These are phyloP conservation scores for Xylariales sp. DNA, from an alignment of 2,329 filamentous ascomycete genomes.

Conservation along the genomic window DNA sequence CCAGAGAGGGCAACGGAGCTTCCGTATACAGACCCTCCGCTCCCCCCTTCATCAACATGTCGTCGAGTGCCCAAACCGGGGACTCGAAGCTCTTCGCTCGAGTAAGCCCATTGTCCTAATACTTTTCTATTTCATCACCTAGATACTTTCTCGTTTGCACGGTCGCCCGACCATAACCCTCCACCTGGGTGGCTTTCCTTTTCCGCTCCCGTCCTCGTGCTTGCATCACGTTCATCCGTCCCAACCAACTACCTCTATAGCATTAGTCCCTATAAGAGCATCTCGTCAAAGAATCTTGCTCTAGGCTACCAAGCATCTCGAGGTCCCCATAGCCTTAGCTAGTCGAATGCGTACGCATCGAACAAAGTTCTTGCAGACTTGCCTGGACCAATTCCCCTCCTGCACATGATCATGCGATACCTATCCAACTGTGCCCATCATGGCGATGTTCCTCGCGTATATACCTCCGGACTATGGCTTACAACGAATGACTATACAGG, in stretches of 20 bases:
- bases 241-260: not conserved
- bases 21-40: conserved; percentile 37
- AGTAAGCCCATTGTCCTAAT: conserved; percentile 66
- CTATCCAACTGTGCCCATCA: conserved; percentile 35
- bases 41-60: conserved; percentile 58
- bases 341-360: conserved; percentile 18
- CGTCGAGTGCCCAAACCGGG: conserved; percentile 73
- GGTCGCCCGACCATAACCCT: conserved; percentile 24
- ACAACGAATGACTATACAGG: conserved; percentile 76
- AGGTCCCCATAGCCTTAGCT: not conserved
- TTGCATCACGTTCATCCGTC: conserved; percentile 5
- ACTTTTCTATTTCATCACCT: not conserved
- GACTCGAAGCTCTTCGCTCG: conserved; percentile 99
- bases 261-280: conserved; percentile 9
- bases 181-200: not conserved
- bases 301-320: conserved; percentile 17
- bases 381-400: conserved; percentile 27
- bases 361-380: conserved; percentile 28
- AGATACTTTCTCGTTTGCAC: conserved; percentile 15
- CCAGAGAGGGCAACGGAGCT: conserved; percentile 39
- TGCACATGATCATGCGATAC: conserved; percentile 40
- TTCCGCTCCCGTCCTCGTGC: not conserved
- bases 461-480: conserved; percentile 59
- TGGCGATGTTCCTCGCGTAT: conserved; percentile 66
- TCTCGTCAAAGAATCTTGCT: conserved; percentile 1